Conservation (phyloP, 1,139 yeast species). For the Meyerozyma athensensis region DNA sequence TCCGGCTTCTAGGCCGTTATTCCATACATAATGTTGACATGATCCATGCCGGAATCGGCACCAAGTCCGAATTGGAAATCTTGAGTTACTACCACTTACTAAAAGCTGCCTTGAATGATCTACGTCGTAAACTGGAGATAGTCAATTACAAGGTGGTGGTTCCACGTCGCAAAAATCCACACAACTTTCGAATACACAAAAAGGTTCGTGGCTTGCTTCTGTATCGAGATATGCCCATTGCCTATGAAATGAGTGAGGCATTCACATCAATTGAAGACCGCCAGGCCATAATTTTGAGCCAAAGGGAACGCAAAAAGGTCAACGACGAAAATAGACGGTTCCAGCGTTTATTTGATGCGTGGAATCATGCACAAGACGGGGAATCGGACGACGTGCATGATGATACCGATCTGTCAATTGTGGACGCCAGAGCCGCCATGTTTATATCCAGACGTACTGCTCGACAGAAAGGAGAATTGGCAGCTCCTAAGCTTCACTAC, state of each 20-base stretch:
- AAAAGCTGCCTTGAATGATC: conserved; percentile 17
- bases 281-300: conserved; percentile 23
- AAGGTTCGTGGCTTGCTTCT: conserved; percentile 16
- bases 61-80: conserved; percentile 44
- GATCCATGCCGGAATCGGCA: conserved; percentile 32
- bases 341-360: neutral
- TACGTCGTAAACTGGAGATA: conserved; percentile 14
- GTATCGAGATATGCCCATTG: conserved; percentile 45
- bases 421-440: neutral
- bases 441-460: neutral
- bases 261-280: conserved; percentile 46
- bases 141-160: conserved; percentile 4
- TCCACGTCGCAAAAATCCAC: conserved; percentile 5
- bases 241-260: conserved; percentile 48
- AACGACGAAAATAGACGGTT: conserved; percentile 3
- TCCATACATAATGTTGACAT: conserved; percentile 45
- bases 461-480: neutral
- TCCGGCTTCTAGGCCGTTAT: conserved; percentile 35
- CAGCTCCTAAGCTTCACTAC: neutral
- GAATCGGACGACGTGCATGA: neutral
- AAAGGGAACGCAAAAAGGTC: conserved; percentile 1
- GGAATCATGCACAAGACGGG: neutral
- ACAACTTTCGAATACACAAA: conserved; percentile 5
- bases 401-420: neutral
- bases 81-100: conserved; percentile 41